phyloP scores from a whole-genome alignment of 169 alveolate species.

The Plasmodium vinckei region DNA sequence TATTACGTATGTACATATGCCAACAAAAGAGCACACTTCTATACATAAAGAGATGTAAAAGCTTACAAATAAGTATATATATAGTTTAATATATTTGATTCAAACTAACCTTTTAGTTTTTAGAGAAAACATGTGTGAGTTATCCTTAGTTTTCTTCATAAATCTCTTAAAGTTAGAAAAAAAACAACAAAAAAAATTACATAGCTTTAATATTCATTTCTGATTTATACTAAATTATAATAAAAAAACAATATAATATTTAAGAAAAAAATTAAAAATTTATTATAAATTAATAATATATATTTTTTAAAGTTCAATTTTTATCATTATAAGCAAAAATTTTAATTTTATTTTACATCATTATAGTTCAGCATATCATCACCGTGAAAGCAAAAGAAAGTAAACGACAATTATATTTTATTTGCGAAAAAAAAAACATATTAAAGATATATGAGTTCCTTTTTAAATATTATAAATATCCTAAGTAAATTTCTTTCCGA shows the following conservation, averaged over 20 bases:
- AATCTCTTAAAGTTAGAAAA: slow-evolving; percentile 19
- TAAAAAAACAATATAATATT: slow-evolving; percentile 8
- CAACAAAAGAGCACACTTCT: background rate
- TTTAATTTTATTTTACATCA: no score
- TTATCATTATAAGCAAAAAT: background rate
- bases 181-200: slow-evolving; percentile 35
- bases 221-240: slow-evolving; percentile 37
- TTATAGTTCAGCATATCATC: no score
- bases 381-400: no score
- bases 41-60: background rate
- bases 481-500: no score
- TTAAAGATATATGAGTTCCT: no score
- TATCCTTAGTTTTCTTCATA: slow-evolving; percentile 66
- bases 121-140: slow-evolving; percentile 52
- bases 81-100: background rate
- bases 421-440: no score
- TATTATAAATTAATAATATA: background rate
- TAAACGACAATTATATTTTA: no score
- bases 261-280: slow-evolving; percentile 10
- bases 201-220: slow-evolving; percentile 37
- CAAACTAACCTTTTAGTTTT: slow-evolving; percentile 32
- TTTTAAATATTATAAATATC: no score
- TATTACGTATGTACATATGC: background rate
- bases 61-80: background rate
- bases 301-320: background rate